Evolutionary conservation across 2,329 filamentous ascomycete genomes (phyloP).

Genomic region (Sclerotinia minor): DNA sequence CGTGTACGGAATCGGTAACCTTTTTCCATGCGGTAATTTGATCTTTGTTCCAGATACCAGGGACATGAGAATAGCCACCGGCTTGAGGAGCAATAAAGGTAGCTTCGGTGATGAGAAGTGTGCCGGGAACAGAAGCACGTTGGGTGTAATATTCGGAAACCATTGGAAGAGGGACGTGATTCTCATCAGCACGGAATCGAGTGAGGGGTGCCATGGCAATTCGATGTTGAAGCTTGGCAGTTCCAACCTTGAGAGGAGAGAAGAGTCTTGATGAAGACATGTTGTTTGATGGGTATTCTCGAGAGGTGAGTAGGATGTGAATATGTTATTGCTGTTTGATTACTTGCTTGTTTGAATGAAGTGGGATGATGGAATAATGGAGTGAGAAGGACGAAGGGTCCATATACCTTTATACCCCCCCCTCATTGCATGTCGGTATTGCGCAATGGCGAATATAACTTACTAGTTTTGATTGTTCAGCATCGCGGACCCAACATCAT

Average conservation of each 20-base stretch:
- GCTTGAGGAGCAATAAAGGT: conserved; percentile 50
- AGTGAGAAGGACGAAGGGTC: background rate
- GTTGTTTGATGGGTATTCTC: conserved; percentile 9
- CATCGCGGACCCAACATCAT: background rate
- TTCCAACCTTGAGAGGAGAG: conserved; percentile 47
- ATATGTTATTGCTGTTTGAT: background rate
- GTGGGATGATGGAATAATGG: background rate
- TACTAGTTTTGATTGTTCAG: background rate
- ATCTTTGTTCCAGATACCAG: conserved; percentile 54
- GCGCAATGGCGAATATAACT: background rate
- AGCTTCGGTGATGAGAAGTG: conserved; percentile 57
- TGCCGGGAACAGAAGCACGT: conserved; percentile 51
- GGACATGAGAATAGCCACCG: conserved; percentile 52
- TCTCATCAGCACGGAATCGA: conserved; percentile 51
- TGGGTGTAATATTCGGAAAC: conserved; percentile 56
- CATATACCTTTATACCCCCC: conserved; percentile 3
- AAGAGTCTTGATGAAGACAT: conserved; percentile 44
- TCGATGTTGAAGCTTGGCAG: conserved; percentile 45
- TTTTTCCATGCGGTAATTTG: conserved; percentile 59
- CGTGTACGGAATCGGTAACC: conserved; percentile 59
- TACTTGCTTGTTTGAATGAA: background rate
- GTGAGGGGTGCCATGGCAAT: conserved; percentile 60
- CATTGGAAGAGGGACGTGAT: conserved; percentile 49
- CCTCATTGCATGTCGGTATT: background rate
- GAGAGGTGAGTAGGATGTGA: background rate